Base-by-base conservation (phyloP, 108 stramenopile genomes). In the Thalassiosira profunda region DNA sequence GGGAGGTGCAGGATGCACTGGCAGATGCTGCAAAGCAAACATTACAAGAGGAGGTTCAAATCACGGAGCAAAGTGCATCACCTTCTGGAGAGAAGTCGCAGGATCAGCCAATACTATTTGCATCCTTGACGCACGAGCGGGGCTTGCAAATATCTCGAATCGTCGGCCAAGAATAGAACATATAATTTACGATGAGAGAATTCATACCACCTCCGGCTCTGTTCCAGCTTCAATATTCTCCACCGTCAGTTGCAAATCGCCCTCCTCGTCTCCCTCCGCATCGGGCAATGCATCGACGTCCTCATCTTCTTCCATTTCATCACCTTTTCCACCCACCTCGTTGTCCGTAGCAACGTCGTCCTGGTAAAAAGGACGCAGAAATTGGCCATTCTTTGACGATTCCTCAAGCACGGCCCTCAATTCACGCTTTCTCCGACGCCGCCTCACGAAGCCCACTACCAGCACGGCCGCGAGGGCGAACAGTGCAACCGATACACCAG, bases 101-200 rank as follows among this genome's bases (percentile, higher is more conserved):
- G 10, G 36, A 48, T 45, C 12, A 51, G 47, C 61, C 61, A 17
- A 43, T 63, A 15, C 37, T 74, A 17, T 74, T 51, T 59, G 73
- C 73, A 28, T 58, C 73, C 10, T 74, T 74, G 17, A 58, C 62
- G 47, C 57, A 40, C 9, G 48, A 74, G 30, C 21, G 58, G 31
- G 73, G 73, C 14, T 58, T 66, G 40, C 26, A 26, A 30, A 72
- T 72, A 37, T 59, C 34, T 8, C 46, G 61, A 0, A 46, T 52
- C 15, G 62, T 34, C 17, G 44, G 30, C 40, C 24, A 43, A 45
- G 38, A 23, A 31, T n/a, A n/a, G n/a, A n/a, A n/a, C n/a, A n/a
- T n/a, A n/a, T n/a, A n/a, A n/a, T n/a, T n/a, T n/a, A n/a, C n/a
- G n/a, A n/a, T n/a, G n/a, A n/a, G n/a, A n/a, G n/a, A n/a, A n/a